Evolutionary conservation across 495 filamentous ascomycete species (phyloP).

Genomic region (Trichocladium uniseriatum): DNA sequence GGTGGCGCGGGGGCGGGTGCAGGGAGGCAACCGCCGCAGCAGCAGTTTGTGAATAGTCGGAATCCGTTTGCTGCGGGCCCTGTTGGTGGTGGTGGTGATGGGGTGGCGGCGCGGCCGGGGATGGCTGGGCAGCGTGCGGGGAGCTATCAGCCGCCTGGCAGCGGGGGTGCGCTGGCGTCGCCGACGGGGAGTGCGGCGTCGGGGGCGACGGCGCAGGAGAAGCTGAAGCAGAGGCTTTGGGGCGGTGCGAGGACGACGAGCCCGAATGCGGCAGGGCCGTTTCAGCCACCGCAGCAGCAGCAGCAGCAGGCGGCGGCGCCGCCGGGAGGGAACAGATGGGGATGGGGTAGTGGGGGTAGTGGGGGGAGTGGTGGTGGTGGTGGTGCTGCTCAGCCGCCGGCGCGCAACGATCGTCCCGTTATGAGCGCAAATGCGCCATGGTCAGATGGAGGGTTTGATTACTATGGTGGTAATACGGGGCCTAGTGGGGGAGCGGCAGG

Average conservation of each 20-base stretch:
- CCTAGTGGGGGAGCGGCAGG: constrained; percentile 22
- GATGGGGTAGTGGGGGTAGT: constrained; percentile 18
- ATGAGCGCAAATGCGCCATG: constrained; percentile 42
- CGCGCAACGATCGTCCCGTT: constrained; percentile 33
- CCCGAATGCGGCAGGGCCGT: constrained; percentile 25
- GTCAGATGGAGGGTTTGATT: constrained; percentile 34
- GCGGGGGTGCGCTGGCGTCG: constrained; percentile 26
- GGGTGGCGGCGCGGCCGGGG: constrained; percentile 2
- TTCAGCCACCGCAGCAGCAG: constrained; percentile 31
- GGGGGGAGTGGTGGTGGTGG: constrained; percentile 28
- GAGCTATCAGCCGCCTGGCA: constrained; percentile 51
- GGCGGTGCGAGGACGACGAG: constrained; percentile 37
- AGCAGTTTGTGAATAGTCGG: constrained; percentile 15
- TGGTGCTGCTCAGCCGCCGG: constrained; percentile 24
- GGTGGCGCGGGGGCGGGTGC: constrained; percentile 32
- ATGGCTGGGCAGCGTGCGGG: constrained; percentile 55
- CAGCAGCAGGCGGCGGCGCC: constrained; percentile 13
- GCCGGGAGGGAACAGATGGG: constrained; percentile 18
- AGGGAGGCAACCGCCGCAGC: constrained; percentile 32
- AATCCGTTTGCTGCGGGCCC: constrained; percentile 13
- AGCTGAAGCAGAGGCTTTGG: constrained; percentile 43
- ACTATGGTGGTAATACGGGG: constrained; percentile 27
- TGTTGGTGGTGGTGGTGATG: constrained; percentile 1
- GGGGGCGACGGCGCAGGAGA: constrained; percentile 36
- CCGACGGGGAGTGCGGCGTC: constrained; percentile 23